A percentile compares a stretch with the other conserved stretches of the same genome.
Conservation (phyloP, 2,329 filamentous ascomycete species). For the Pestalotiopsis sp. region DNA sequence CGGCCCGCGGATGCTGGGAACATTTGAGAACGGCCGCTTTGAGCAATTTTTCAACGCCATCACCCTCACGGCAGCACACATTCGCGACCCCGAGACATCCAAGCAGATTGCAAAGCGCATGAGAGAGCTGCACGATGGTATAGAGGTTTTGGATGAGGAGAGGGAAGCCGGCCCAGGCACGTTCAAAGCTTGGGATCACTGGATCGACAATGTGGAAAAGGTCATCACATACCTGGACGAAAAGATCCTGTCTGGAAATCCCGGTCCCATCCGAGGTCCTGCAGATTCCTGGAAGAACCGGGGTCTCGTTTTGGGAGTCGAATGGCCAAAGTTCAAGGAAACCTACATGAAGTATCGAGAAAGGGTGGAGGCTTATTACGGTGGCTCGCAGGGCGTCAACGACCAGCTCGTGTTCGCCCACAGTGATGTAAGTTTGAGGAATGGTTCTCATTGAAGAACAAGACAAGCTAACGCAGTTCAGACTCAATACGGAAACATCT, state of each 20-base stretch:
- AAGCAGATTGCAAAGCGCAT: conserved; percentile 96
- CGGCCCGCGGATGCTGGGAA: conserved; percentile 86
- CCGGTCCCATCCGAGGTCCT: conserved; percentile 27
- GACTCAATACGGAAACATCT: conserved; percentile 98
- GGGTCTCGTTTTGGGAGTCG: conserved; percentile 80
- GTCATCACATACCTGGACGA: conserved; percentile 59
- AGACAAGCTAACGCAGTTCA: conserved; percentile 37
- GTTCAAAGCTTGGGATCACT: conserved; percentile 94
- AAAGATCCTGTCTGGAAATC: conserved; percentile 55
- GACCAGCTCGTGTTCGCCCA: conserved; percentile 90
- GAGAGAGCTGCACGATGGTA: conserved; percentile 91
- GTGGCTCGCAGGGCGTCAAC: conserved; percentile 66
- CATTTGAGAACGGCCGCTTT: conserved; percentile 92
- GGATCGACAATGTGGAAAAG: conserved; percentile 70
- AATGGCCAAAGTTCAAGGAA: conserved; percentile 77
- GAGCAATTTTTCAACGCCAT: conserved; percentile 91
- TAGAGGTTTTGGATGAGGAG: conserved; percentile 82
- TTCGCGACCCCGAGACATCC: conserved; percentile 81
- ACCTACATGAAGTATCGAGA: conserved; percentile 77
- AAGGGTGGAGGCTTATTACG: conserved; percentile 74
- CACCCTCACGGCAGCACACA: conserved; percentile 74
- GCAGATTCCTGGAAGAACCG: conserved; percentile 64
- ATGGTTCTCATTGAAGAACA: neutral
- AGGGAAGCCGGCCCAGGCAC: conserved; percentile 78
- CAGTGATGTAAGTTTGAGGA: conserved; percentile 73